These are phyloP conservation scores for Ophidiomyces ophidiicola DNA, from an alignment of 2,329 filamentous ascomycete genomes.

Conservation along the genomic window DNA sequence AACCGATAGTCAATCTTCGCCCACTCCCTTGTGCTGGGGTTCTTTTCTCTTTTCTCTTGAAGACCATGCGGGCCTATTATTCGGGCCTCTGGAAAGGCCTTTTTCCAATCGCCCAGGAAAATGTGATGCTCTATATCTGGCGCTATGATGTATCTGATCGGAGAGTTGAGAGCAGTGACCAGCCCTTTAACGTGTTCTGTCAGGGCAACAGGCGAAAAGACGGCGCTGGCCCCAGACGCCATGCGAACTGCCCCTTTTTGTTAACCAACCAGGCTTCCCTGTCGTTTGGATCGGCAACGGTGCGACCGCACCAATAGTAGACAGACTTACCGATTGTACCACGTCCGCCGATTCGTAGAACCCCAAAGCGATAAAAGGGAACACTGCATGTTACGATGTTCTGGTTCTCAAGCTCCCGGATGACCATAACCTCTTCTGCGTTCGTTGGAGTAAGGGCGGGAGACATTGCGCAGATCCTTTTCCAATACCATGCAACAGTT, in stretches of 20 bases:
- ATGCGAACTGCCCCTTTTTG: conserved; percentile 55
- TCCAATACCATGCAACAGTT: conserved; percentile 6
- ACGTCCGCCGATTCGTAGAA: conserved; percentile 70
- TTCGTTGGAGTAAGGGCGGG: conserved; percentile 55
- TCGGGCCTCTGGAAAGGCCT: conserved; percentile 63
- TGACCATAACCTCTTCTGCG: conserved; percentile 76
- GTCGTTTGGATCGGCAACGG: neutral
- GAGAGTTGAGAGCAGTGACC: conserved; percentile 50
- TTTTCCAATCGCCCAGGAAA: conserved; percentile 74
- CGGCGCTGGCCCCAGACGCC: conserved; percentile 61
- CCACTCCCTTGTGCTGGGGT: conserved; percentile 40
- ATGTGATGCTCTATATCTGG: conserved; percentile 92
- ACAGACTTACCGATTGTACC: conserved; percentile 60
- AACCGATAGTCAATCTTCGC: conserved; percentile 58
- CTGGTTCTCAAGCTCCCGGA: conserved; percentile 62
- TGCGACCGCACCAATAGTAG: neutral
- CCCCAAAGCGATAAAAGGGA: conserved; percentile 72
- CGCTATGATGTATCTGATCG: conserved; percentile 73
- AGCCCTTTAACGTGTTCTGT: conserved; percentile 59
- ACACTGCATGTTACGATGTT: conserved; percentile 50
- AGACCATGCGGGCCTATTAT: conserved; percentile 75
- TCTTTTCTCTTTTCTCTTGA: conserved; percentile 62
- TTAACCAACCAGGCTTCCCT: conserved; percentile 1
- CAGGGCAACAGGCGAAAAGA: conserved; percentile 84
- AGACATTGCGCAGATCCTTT: conserved; percentile 42